Base-by-base conservation (phyloP, 2,329 filamentous ascomycete genomes). In the Lachnellula occidentalis region DNA sequence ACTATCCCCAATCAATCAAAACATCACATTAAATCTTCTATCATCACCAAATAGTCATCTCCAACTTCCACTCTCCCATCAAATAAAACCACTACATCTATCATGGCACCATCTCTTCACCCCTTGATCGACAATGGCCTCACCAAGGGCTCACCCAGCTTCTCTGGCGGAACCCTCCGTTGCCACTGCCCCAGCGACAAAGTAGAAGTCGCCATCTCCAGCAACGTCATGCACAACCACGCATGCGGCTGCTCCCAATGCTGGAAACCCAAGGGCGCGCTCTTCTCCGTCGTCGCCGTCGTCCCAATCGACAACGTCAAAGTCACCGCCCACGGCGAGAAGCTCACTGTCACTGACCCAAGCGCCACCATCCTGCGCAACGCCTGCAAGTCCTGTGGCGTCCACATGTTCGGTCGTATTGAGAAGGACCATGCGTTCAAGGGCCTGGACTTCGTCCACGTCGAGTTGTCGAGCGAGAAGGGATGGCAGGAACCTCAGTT, bases 401-500 rank as follows among this genome's bases (percentile, higher is more conserved):
- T 80, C 14, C 82, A 86, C 64, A 56, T 88, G 64, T 87, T 75
- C 64, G 84, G 85, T 21, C 79, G 82, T 47, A 87, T 88, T 63
- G 79, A 83, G 61, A 75, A 74, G 57, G 79, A 83, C 1, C 85
- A 87, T 64, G 71, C 83, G 0, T 87, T 88, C 74, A 80, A 82
- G 68, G 84, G 84, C 0, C 73, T 87, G n/a, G 83, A 85, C 67
- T 87, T 87, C 67, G 81, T 87, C 11, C 84, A 87, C 68, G 74
- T 74, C 1, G 84, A 88, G 70, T 71, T 88, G 45, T 80, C 77
- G 17, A 72, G 77, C 49, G 69, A 77, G 52, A 75, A 78, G 66
- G 83, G 83, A n/a, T 87, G 85, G 83, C 83, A 87, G 70, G 84
- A 86, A 71, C 83, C 83, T 6, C 83, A 87, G 65, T 88, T 87